Conservation (phyloP, 2,329 filamentous ascomycete species). For the Bertia moriformis region DNA sequence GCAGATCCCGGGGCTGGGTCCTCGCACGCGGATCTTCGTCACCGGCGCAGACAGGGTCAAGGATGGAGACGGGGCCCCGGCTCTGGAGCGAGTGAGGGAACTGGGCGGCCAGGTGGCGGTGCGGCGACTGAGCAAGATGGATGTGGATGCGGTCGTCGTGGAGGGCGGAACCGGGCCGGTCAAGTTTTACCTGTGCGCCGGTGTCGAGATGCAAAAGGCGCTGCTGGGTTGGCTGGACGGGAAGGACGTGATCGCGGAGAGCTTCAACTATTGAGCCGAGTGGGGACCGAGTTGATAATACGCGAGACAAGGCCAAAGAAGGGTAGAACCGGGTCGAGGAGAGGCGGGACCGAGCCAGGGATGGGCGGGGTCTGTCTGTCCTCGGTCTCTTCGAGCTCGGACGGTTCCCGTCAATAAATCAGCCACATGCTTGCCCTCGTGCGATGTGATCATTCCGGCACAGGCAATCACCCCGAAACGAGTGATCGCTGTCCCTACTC, state of each 20-base stretch:
- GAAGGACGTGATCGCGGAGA: conserved; percentile 40
- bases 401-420: no score
- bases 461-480: no score
- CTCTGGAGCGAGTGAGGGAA: conserved; percentile 16
- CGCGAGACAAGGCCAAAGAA: no score
- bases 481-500: no score
- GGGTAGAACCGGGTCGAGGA: no score
- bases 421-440: no score
- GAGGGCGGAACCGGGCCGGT: conserved; percentile 27
- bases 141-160: conserved; percentile 12
- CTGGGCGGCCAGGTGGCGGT: conserved; percentile 17
- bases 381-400: no score
- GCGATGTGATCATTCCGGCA: no score
- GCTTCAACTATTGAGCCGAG: conserved; percentile 52
- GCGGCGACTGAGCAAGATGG: conserved; percentile 19
- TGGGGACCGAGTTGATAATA: no score
- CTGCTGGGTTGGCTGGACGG: conserved; percentile 36
- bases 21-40: conserved; percentile 45
- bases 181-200: conserved; percentile 36
- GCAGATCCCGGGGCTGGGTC: conserved; percentile 29
- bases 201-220: conserved; percentile 21
- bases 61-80: conserved; percentile 15
- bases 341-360: no score
- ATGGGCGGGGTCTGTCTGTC: no score
- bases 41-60: conserved; percentile 27